These are phyloP conservation scores for Millerago galiae DNA, from an alignment of 805 yeast genomes.

Conservation along the genomic window DNA sequence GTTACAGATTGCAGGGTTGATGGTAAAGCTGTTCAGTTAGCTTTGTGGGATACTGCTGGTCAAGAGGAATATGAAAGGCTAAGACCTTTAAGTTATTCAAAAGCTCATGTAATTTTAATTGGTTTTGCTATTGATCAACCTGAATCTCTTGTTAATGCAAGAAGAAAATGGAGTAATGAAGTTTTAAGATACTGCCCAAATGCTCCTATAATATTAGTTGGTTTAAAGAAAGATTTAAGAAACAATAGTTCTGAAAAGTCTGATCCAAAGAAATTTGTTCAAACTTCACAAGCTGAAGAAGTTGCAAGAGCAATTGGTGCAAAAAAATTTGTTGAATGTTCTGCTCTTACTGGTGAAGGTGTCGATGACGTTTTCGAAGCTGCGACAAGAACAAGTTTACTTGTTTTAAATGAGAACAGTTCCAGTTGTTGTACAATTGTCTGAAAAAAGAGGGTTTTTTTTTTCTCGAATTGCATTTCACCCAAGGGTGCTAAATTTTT, in stretches of 20 bases:
- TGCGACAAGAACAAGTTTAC: constrained; percentile 78
- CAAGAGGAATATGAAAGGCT: constrained; percentile 92
- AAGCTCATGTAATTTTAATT: constrained; percentile 78
- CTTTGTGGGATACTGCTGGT: constrained; percentile 96
- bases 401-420: constrained; percentile 43
- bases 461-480: not conserved
- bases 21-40: constrained; percentile 83
- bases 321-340: constrained; percentile 75
- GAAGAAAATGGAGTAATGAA: constrained; percentile 83
- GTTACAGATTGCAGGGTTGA: constrained; percentile 93
- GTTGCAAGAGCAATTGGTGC: constrained; percentile 81
- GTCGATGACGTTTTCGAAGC: constrained; percentile 91
- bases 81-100: constrained; percentile 81
- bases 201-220: constrained; percentile 73
- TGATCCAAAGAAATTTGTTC: constrained; percentile 41
- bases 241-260: constrained; percentile 30
- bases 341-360: constrained; percentile 89
- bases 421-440: constrained; percentile 36
- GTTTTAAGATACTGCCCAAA: constrained; percentile 74
- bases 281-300: constrained; percentile 48
- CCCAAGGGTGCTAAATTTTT: not conserved
- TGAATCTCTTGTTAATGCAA: constrained; percentile 78
- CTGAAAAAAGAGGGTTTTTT: not conserved
- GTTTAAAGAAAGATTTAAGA: constrained; percentile 78
- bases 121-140: constrained; percentile 84